Base-by-base conservation (phyloP, 108 stramenopile genomes). In the Epithemia pelagica region DNA sequence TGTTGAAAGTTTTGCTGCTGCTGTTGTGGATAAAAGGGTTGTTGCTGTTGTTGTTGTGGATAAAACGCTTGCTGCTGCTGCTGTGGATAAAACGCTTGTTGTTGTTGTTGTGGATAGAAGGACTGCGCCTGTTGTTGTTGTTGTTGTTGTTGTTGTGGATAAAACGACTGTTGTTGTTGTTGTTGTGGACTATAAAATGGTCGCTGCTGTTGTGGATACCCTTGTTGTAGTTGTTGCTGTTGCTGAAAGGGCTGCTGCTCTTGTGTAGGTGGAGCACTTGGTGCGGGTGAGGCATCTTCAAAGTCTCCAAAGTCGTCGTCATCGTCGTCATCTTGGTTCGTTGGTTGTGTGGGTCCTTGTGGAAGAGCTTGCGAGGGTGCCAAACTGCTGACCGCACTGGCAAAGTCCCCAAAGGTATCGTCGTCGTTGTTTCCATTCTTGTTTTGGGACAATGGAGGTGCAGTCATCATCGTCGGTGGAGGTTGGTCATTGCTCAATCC, bases 291-390 rank as follows among this genome's bases (percentile, higher is more conserved):
- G 10, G 37, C 37, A 46, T 46, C 37, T 5, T 5, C 37, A 46
- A 46, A 46, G 37, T 46, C 37, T 46, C 37, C 37, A 46, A 46
- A 46, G 37, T 46, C 37, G 37, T 46, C 37, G 37, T 46, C 37
- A 15, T 46, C 37, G 37, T 46, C 37, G 37, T 46, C 37, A 15
- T 46, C 37, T 5, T 46, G 5, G 37, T 46, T 46, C 37, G 37
- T 46, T 46, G 37, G 15, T 46, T 10, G 5, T 46, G 15, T 46
- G 5, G 37, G 5, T 46, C 10, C 15, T 46, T 5, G 5, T 5
- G 15, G 5, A 5, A 15, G 37, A 5, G 15, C 37, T 46, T 5
- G 37, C 37, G 15, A 46, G 15, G 15, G 5, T 15, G 15, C 37
- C 37, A 46, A 46, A 15, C 15, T 46, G 37, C 15, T 5, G 15